phyloP scores from a whole-genome alignment of 2,329 filamentous ascomycete species.

The Raffaelea albimanens region DNA sequence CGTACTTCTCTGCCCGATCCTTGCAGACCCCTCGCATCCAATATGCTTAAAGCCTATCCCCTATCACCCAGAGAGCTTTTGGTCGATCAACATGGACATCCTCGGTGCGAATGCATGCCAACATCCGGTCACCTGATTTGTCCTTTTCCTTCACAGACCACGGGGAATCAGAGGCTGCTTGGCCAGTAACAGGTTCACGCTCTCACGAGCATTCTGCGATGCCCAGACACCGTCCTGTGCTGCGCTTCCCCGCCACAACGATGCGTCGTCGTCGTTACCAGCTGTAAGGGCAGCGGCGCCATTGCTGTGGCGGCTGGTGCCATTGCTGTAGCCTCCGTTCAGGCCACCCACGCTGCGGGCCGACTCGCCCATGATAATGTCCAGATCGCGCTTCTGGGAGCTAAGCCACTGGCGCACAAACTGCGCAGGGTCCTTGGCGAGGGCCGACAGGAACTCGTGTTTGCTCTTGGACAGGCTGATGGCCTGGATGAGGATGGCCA shows the following conservation, averaged over 20 bases:
- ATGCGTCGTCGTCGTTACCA: neutral
- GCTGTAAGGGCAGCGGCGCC: too few species aligned
- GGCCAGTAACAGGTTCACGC: slow-evolving; percentile 50
- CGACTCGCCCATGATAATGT: slow-evolving; percentile 77
- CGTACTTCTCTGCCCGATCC: too few species aligned
- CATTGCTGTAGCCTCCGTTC: too few species aligned
- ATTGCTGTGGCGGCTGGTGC: too few species aligned
- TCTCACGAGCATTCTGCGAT: slow-evolving; percentile 51
- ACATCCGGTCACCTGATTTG: too few species aligned
- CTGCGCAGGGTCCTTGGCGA: slow-evolving; percentile 71
- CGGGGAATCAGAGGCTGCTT: slow-evolving; percentile 31
- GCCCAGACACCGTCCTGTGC: slow-evolving; percentile 45
- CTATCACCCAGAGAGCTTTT: too few species aligned
- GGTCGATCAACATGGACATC: too few species aligned
- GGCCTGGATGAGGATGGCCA: slow-evolving; percentile 74
- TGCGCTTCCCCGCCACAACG: neutral
- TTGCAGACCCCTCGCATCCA: neutral
- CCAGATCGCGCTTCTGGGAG: slow-evolving; percentile 83
- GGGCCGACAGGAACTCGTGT: slow-evolving; percentile 72
- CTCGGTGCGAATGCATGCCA: too few species aligned
- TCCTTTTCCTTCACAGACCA: too few species aligned
- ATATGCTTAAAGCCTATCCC: too few species aligned
- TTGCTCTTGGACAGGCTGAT: slow-evolving; percentile 80
- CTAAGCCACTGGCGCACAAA: slow-evolving; percentile 85
- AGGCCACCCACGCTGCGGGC: slow-evolving; percentile 41